Evolutionary conservation across 23 red algal genomes (phyloP).

Genomic region (Gracilariopsis chorda): DNA sequence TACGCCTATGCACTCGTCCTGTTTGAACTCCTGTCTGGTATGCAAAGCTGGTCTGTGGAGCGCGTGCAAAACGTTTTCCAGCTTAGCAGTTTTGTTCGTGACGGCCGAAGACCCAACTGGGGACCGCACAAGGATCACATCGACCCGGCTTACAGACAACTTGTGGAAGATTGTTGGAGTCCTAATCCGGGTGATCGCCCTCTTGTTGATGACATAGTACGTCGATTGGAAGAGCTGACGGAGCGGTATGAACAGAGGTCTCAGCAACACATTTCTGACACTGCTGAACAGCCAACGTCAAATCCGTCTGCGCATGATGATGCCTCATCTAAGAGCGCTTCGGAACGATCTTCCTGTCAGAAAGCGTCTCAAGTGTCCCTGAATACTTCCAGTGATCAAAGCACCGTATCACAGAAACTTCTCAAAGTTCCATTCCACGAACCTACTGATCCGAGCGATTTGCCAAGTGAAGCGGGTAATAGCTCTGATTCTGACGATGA

Average conservation of each 20-base stretch:
- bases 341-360: no score
- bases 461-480: no score
- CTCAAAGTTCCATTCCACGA: no score
- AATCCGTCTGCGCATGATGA: no score
- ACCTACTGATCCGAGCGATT: no score
- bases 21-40: conserved; percentile 82
- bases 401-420: no score
- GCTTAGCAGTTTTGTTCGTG: neutral
- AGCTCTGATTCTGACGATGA: no score
- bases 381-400: no score
- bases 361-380: no score
- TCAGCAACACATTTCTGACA: no score
- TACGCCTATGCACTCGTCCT: conserved; percentile 89
- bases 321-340: no score
- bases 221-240: neutral
- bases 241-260: neutral
- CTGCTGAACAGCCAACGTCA: no score
- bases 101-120: conserved; percentile 22
- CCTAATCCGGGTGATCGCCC: conserved; percentile 44
- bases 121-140: neutral
- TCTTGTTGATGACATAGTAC: conserved; percentile 3
- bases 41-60: conserved; percentile 63
- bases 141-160: neutral
- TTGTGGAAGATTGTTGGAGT: conserved; percentile 64
- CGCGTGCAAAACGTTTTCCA: neutral